phyloP scores from a whole-genome alignment of 139 green algal species.

The Mychonastes homosphaera region DNA sequence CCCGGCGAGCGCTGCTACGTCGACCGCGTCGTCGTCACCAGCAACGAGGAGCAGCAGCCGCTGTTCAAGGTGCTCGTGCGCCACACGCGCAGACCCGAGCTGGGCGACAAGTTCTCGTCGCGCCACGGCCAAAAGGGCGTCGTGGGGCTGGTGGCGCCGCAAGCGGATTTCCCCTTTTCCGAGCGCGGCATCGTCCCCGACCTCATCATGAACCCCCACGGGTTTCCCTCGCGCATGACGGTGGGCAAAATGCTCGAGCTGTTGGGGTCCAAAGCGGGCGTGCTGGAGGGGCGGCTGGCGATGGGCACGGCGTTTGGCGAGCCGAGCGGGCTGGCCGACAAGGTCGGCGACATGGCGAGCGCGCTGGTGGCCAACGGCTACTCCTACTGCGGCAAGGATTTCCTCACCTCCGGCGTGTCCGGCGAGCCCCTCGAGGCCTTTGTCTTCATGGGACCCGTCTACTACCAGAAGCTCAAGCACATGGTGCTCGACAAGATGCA shows the following conservation, averaged over 20 bases:
- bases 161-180: constrained; percentile 90
- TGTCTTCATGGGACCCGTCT: constrained; percentile 99
- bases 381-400: constrained; percentile 84
- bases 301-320: constrained; percentile 95
- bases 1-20: constrained; percentile 69
- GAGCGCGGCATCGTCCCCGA: constrained; percentile 85
- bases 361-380: constrained; percentile 80
- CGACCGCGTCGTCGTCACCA: constrained; percentile 90
- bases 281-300: constrained; percentile 51
- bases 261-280: constrained; percentile 63
- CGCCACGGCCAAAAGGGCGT: constrained; percentile 96
- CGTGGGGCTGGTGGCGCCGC: constrained; percentile 74
- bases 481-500: constrained; percentile 99
- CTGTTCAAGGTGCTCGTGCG: constrained; percentile 82
- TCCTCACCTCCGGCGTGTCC: constrained; percentile 81
- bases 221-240: constrained; percentile 97
- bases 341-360: constrained; percentile 49
- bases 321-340: constrained; percentile 66
- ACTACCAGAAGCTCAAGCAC: constrained; percentile 99
- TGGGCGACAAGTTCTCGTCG: constrained; percentile 93
- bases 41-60: constrained; percentile 81
- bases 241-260: constrained; percentile 88
- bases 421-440: constrained; percentile 87
- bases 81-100: constrained; percentile 86
- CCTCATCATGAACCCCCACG: constrained; percentile 98